phyloP scores from a whole-genome alignment of 768 basidiomycete genomes.

The Pleurotus sapidus region DNA sequence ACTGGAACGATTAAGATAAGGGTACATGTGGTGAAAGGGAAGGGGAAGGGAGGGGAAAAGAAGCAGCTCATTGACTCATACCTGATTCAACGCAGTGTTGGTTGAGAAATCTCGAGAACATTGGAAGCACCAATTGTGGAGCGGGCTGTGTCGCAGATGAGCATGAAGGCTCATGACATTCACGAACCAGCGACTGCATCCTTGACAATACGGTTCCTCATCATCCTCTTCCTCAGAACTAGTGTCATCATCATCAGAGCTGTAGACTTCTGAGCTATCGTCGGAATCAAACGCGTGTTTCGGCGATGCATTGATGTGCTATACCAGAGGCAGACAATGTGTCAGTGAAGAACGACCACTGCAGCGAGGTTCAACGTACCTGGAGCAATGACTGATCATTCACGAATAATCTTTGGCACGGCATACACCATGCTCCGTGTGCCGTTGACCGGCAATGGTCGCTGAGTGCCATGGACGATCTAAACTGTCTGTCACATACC shows the following conservation, averaged over 20 bases:
- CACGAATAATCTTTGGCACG: neutral
- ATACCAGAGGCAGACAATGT: neutral
- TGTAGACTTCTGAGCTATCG: neutral
- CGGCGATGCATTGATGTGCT: neutral
- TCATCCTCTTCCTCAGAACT: constrained; percentile 8
- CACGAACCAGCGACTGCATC: constrained; percentile 22
- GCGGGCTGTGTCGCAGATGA: constrained; percentile 17
- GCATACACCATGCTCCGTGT: neutral
- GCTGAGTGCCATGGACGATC: neutral
- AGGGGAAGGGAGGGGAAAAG: neutral
- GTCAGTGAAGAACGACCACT: neutral
- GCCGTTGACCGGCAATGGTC: neutral
- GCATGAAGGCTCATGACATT: constrained; percentile 13
- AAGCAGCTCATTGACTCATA: constrained; percentile 3
- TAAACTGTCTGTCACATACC: neutral
- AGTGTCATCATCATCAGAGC: too few species aligned
- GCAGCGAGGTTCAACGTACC: neutral
- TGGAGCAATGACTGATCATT: neutral
- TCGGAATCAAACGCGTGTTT: neutral
- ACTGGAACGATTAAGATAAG: too few species aligned
- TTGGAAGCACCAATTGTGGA: constrained; percentile 32
- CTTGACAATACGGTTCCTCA: constrained; percentile 14
- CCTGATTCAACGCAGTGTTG: constrained; percentile 15
- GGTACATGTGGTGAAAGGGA: neutral
- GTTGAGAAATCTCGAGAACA: constrained; percentile 26